phyloP scores from a whole-genome alignment of 306 rosid species.

The cucumber (Cucumis sativus) region Cucumber_9930_V3 NC_026657.2:40394001-40394500 shows the following conservation, averaged over 20 bases:
- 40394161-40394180: background rate
- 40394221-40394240: background rate
- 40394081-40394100: constrained; percentile 35
- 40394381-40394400: background rate
- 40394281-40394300: background rate
- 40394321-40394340: background rate
- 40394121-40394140: constrained; percentile 20
- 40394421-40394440: background rate
- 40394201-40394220: background rate
- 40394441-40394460: constrained; percentile 8
- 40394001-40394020: constrained; percentile 39
- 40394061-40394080: constrained; percentile 39
- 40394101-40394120: constrained; percentile 43
- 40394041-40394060: constrained; percentile 37
- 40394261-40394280: background rate
- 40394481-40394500: constrained; percentile 34
- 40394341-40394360: background rate
- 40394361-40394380: background rate
- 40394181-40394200: background rate
- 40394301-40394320: background rate
- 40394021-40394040: constrained; percentile 34
- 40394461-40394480: constrained; percentile 48
- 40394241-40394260: background rate
- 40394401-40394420: background rate
- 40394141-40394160: background rate